These are phyloP conservation scores for Boletus vinaceobasis DNA, from an alignment of 768 basidiomycete genomes.

Conservation along the genomic window DNA sequence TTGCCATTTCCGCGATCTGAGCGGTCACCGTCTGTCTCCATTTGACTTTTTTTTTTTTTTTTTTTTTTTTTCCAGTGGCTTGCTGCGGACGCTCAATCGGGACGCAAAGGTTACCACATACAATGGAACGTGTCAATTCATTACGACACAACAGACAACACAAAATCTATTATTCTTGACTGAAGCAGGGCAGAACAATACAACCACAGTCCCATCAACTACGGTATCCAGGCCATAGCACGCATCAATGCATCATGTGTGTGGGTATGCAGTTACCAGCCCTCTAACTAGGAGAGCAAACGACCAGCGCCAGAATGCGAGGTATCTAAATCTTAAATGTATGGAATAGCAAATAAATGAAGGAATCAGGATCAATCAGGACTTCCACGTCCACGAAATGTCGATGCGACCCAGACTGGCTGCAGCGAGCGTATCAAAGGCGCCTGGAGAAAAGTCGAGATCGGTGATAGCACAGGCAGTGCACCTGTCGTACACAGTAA, in stretches of 20 bases:
- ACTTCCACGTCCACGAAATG: conserved; percentile 51
- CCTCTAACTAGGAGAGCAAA: conserved; percentile 26
- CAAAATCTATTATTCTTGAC: conserved; percentile 26
- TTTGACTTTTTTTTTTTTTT: too few species aligned
- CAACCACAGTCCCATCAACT: conserved; percentile 27
- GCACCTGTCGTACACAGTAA: conserved; percentile 63
- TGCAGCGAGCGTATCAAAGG: conserved; percentile 50
- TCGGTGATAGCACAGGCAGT: conserved; percentile 45
- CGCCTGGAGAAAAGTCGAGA: conserved; percentile 62
- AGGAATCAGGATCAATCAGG: not conserved
- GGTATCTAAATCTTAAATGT: conserved; percentile 8
- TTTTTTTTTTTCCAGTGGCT: too few species aligned
- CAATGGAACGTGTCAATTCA: too few species aligned
- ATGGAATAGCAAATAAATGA: conserved; percentile 29
- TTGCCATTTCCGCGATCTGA: too few species aligned
- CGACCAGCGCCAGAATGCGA: conserved; percentile 14
- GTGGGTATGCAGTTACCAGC: conserved; percentile 18
- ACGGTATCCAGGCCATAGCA: conserved; percentile 26
- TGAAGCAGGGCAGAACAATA: conserved; percentile 31
- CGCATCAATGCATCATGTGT: conserved; percentile 6
- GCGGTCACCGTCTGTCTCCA: too few species aligned
- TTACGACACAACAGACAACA: not conserved
- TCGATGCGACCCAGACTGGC: conserved; percentile 48
- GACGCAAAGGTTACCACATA: too few species aligned
- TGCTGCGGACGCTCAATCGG: too few species aligned